Conservation (phyloP, 768 basidiomycete genomes). For the Agaricus subrufescens region DNA sequence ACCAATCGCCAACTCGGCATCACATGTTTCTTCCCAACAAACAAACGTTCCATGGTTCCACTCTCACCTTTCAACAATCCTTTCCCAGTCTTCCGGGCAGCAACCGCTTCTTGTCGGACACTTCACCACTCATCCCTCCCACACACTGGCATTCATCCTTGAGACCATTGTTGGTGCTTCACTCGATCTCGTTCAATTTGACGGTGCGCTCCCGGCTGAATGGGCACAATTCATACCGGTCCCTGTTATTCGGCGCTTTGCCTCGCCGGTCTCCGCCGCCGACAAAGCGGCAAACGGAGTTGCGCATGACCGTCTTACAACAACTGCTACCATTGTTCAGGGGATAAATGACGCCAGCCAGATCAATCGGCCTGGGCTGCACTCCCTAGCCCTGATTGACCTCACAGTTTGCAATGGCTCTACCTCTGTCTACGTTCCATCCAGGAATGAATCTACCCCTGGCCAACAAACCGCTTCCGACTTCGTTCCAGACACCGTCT, state of each 20-base stretch:
- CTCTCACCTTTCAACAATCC: background rate
- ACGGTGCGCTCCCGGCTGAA: slow-evolving; percentile 13
- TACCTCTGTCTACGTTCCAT: background rate
- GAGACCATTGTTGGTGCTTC: slow-evolving; percentile 7
- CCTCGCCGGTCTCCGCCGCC: background rate
- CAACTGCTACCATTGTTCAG: slow-evolving; percentile 1
- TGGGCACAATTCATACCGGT: slow-evolving; percentile 17
- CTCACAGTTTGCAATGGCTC: slow-evolving; percentile 4
- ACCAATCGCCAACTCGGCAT: slow-evolving; percentile 1
- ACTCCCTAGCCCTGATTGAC: slow-evolving; percentile 5
- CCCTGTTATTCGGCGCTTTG: slow-evolving; percentile 18
- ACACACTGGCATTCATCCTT: slow-evolving; percentile 14
- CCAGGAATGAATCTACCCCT: background rate
- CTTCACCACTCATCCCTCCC: slow-evolving; percentile 13
- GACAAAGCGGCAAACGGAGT: background rate
- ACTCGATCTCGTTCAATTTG: slow-evolving; percentile 15
- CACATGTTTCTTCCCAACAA: background rate
- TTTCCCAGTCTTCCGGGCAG: background rate
- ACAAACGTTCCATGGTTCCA: slow-evolving; percentile 8
- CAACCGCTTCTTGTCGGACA: slow-evolving; percentile 14
- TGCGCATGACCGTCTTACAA: background rate
- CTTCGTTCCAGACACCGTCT: background rate
- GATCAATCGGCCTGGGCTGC: slow-evolving; percentile 4
- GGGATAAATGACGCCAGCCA: slow-evolving; percentile 9
- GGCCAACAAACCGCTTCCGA: background rate